Percentiles rank a stretch among this genome's conserved stretches.
Conservation (phyloP, 2,329 filamentous ascomycete genomes). For the Ophiosphaerella korrae region DNA sequence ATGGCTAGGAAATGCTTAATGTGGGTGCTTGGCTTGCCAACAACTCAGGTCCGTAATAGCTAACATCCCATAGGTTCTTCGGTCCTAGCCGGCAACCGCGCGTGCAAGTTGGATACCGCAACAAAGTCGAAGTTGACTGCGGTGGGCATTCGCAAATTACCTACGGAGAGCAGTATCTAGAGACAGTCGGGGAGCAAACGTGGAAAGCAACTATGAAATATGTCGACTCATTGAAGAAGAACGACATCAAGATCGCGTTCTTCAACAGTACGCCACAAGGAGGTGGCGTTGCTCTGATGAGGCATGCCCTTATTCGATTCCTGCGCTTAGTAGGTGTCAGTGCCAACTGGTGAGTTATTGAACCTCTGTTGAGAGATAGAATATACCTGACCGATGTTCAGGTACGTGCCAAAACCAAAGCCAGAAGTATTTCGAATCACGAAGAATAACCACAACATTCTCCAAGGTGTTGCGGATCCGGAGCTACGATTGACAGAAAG, state of each 20-base stretch:
- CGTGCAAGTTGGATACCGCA: no score
- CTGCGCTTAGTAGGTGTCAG: slow-evolving; percentile 69
- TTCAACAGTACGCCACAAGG: slow-evolving; percentile 82
- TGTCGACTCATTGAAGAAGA: slow-evolving; percentile 65
- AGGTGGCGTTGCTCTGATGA: slow-evolving; percentile 82
- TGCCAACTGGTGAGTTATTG: slow-evolving; percentile 68
- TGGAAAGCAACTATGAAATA: slow-evolving; percentile 70
- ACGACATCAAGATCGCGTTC: slow-evolving; percentile 73
- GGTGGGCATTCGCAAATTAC: no score
- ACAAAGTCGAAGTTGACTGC: no score
- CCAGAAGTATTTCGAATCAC: slow-evolving; percentile 82
- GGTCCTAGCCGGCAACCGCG: no score
- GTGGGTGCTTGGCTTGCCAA: no score
- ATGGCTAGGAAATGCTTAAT: no score
- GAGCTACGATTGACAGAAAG: slow-evolving; percentile 63
- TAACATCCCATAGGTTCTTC: no score
- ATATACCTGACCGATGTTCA: slow-evolving; percentile 30
- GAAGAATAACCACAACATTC: slow-evolving; percentile 87
- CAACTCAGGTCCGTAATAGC: no score
- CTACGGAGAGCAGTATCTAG: no score
- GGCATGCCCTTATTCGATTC: slow-evolving; percentile 77
- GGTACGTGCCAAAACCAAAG: slow-evolving; percentile 77
- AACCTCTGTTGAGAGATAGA: background rate
- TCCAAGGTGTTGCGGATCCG: slow-evolving; percentile 72
- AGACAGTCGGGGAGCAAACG: slow-evolving; percentile 47